These are phyloP conservation scores for Leucocoprinus leucothites DNA, from an alignment of 768 basidiomycete genomes.

Conservation along the genomic window DNA sequence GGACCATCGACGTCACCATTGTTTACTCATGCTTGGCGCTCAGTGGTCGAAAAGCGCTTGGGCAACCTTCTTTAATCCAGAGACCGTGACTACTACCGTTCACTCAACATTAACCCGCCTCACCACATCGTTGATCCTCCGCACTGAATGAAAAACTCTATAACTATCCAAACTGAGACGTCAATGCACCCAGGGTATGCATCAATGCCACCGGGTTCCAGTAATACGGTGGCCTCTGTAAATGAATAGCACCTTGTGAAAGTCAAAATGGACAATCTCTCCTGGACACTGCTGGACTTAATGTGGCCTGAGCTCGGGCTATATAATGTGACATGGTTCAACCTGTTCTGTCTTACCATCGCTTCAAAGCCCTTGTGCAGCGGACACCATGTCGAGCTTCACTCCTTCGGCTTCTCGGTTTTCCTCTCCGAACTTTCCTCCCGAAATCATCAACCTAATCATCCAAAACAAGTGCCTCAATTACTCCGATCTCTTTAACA, in stretches of 20 bases:
- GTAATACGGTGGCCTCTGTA: too few species aligned
- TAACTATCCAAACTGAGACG: not conserved
- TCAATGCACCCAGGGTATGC: not conserved
- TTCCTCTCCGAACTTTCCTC: not conserved
- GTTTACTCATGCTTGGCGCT: slow-evolving; percentile 5
- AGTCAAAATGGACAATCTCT: too few species aligned
- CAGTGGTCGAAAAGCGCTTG: not conserved
- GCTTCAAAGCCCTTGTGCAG: not conserved
- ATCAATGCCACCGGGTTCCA: not conserved
- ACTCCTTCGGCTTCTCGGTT: not conserved
- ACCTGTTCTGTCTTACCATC: not conserved
- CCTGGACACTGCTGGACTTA: not conserved
- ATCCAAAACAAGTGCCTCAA: not conserved
- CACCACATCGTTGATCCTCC: not conserved
- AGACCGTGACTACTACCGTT: too few species aligned
- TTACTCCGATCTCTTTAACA: not conserved
- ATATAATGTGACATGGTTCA: slow-evolving; percentile 1
- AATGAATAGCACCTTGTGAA: too few species aligned
- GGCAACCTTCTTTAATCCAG: too few species aligned
- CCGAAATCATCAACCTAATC: slow-evolving; percentile 4
- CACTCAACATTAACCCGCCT: too few species aligned
- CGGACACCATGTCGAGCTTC: not conserved
- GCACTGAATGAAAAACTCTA: too few species aligned
- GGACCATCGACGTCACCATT: not conserved
- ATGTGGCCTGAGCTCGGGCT: not conserved